Conservation (phyloP, 2,329 filamentous ascomycete genomes). For the Fusarium ambrosium region DNA sequence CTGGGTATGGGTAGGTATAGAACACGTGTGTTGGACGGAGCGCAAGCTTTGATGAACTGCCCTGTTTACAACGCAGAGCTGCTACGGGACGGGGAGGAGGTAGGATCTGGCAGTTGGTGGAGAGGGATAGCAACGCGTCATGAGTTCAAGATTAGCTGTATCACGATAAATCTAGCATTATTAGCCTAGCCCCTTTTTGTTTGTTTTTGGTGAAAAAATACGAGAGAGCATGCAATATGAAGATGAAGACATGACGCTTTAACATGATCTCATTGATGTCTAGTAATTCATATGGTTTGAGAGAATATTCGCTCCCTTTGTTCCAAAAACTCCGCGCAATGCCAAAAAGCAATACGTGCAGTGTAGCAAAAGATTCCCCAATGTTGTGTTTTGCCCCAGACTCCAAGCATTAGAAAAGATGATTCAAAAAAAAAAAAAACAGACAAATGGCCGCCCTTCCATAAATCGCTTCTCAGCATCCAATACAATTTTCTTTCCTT, state of each 20-base stretch:
- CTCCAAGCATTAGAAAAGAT: slow-evolving; percentile 16
- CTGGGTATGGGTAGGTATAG: slow-evolving; percentile 37
- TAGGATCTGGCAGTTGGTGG: slow-evolving; percentile 14
- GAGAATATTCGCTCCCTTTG: slow-evolving; percentile 4
- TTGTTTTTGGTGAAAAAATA: not conserved
- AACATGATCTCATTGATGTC: slow-evolving; percentile 3
- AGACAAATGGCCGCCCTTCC: not conserved
- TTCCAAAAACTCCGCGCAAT: slow-evolving; percentile 28
- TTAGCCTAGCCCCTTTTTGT: not conserved
- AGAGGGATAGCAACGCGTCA: slow-evolving; percentile 41
- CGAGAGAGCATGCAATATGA: not conserved
- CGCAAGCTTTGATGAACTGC: slow-evolving; percentile 43
- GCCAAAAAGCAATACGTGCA: slow-evolving; percentile 4
- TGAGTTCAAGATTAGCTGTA: slow-evolving; percentile 42
- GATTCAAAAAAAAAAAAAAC: not conserved
- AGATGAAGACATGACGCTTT: not conserved
- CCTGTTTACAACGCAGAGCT: slow-evolving; percentile 40
- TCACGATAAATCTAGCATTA: slow-evolving; percentile 17
- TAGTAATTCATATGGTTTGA: not conserved
- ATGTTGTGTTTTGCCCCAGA: slow-evolving; percentile 4
- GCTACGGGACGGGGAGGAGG: slow-evolving; percentile 9
- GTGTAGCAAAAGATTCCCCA: not conserved
- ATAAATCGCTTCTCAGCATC: not conserved
- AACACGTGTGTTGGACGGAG: slow-evolving; percentile 37
- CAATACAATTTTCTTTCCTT: not conserved